A percentile compares a stretch with the other conserved stretches of the same genome.
These are phyloP conservation scores for Penicillium bialowiezense DNA, from an alignment of 495 filamentous ascomycete species.

Conservation along the genomic window DNA sequence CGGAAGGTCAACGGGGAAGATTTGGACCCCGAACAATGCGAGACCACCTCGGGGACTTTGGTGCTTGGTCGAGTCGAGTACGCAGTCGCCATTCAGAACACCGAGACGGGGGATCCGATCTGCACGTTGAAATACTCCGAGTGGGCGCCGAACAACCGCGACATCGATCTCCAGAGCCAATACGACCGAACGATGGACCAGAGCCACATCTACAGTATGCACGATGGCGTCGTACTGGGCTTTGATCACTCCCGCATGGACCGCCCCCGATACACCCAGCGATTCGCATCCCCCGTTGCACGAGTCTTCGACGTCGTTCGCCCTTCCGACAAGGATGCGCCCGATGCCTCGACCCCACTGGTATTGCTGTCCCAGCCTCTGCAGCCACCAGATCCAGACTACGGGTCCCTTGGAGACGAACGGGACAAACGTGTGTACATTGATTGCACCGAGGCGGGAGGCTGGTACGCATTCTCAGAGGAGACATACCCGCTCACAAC, in stretches of 20 bases:
- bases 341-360: slow-evolving; percentile 56
- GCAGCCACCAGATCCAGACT: slow-evolving; percentile 59
- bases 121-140: slow-evolving; percentile 92
- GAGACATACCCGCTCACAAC: slow-evolving; percentile 78
- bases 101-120: slow-evolving; percentile 69
- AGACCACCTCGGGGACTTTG: slow-evolving; percentile 65
- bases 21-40: slow-evolving; percentile 67
- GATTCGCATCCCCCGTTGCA: slow-evolving; percentile 78
- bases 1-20: slow-evolving; percentile 58
- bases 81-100: slow-evolving; percentile 76
- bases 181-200: slow-evolving; percentile 77
- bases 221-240: slow-evolving; percentile 83
- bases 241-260: slow-evolving; percentile 63
- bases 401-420: slow-evolving; percentile 50
- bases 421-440: slow-evolving; percentile 73
- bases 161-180: slow-evolving; percentile 81
- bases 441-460: slow-evolving; percentile 77
- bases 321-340: slow-evolving; percentile 54
- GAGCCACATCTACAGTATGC: slow-evolving; percentile 82
- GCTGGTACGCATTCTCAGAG: slow-evolving; percentile 95
- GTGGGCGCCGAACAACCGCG: slow-evolving; percentile 90
- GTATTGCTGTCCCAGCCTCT: slow-evolving; percentile 84
- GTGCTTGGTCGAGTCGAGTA: slow-evolving; percentile 85
- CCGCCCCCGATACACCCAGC: slow-evolving; percentile 58
- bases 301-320: slow-evolving; percentile 89